Conservation (phyloP, 257 asterid species). For the Solanum rostratum region DNA sequence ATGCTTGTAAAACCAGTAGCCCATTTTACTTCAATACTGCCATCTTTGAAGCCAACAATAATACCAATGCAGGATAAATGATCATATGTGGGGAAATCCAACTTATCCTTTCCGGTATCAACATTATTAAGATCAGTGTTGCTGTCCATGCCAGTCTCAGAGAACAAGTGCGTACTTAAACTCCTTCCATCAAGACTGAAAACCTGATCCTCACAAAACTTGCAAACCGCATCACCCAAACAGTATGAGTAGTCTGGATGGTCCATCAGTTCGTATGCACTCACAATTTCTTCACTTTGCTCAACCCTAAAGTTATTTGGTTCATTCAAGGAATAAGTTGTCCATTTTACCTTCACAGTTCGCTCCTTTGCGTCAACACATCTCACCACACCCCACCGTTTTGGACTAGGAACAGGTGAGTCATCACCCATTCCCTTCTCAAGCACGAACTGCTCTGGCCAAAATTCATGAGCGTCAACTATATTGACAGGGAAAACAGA, state of each 20-base stretch:
- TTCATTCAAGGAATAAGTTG: slow-evolving; percentile 15
- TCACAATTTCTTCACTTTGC: slow-evolving; percentile 55
- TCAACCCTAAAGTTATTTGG: slow-evolving; percentile 15
- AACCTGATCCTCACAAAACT: slow-evolving; percentile 10
- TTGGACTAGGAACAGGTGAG: slow-evolving; percentile 15
- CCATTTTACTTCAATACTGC: slow-evolving; percentile 77
- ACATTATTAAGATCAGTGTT: slow-evolving; percentile 9
- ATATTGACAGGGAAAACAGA: slow-evolving; percentile 50
- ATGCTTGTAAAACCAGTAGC: slow-evolving; percentile 56
- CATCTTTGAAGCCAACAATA: slow-evolving; percentile 45
- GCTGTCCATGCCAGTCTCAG: slow-evolving; percentile 2
- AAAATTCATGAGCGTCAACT: slow-evolving; percentile 74
- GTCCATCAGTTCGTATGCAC: slow-evolving; percentile 87
- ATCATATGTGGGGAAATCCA: slow-evolving; percentile 5
- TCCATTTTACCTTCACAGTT: slow-evolving; percentile 73
- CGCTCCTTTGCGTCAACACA: slow-evolving; percentile 75
- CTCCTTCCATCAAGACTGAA: slow-evolving; percentile 5
- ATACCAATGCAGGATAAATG: slow-evolving; percentile 55
- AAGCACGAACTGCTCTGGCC: slow-evolving; percentile 65
- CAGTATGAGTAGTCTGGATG: slow-evolving; percentile 63
- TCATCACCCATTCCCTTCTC: slow-evolving; percentile 57
- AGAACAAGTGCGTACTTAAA: not conserved
- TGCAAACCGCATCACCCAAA: slow-evolving; percentile 56
- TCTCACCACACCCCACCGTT: slow-evolving; percentile 62
- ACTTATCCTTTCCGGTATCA: slow-evolving; percentile 12